Percentiles rank a stretch among this genome's conserved stretches.
phyloP scores from a whole-genome alignment of 805 yeast species.

The Cyberlindnera maritima region DNA sequence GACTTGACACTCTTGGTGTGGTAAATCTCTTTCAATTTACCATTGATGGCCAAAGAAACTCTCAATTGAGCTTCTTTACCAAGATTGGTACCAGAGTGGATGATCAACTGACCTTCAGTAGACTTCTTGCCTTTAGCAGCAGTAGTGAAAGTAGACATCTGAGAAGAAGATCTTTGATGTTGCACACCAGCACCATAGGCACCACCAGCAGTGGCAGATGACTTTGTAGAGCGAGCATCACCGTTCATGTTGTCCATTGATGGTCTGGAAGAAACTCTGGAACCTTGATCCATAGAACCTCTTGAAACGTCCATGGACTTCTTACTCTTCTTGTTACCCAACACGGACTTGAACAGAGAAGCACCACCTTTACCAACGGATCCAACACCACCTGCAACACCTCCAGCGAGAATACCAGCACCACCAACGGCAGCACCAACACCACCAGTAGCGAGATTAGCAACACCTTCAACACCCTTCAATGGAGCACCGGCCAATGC shows the following conservation, averaged over 20 bases:
- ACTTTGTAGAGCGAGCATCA: conserved; percentile 8
- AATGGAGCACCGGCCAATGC: conserved; percentile 45
- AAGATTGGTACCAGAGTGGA: conserved; percentile 47
- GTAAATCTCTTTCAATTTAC: conserved; percentile 51
- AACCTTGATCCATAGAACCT: conserved; percentile 24
- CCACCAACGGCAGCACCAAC: conserved; percentile 40
- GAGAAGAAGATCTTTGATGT: conserved; percentile 23
- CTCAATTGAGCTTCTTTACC: conserved; percentile 49
- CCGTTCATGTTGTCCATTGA: conserved; percentile 7
- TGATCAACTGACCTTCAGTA: conserved; percentile 46
- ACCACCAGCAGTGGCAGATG: conserved; percentile 3
- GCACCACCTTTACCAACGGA: conserved; percentile 45
- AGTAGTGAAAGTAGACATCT: conserved; percentile 22
- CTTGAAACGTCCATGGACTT: conserved; percentile 34
- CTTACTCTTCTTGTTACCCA: conserved; percentile 30
- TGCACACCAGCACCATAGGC: conserved; percentile 11
- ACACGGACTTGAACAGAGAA: conserved; percentile 33
- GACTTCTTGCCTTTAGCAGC: conserved; percentile 18
- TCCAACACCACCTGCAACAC: conserved; percentile 47
- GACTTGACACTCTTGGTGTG: conserved; percentile 62
- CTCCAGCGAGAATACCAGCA: conserved; percentile 45
- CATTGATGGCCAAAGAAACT: conserved; percentile 45
- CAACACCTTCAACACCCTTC: conserved; percentile 43
- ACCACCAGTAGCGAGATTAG: conserved; percentile 39
- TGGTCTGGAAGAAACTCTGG: conserved; percentile 4